phyloP scores from a whole-genome alignment of 345 rosid species.

The Pelargonium nanum region DNA sequence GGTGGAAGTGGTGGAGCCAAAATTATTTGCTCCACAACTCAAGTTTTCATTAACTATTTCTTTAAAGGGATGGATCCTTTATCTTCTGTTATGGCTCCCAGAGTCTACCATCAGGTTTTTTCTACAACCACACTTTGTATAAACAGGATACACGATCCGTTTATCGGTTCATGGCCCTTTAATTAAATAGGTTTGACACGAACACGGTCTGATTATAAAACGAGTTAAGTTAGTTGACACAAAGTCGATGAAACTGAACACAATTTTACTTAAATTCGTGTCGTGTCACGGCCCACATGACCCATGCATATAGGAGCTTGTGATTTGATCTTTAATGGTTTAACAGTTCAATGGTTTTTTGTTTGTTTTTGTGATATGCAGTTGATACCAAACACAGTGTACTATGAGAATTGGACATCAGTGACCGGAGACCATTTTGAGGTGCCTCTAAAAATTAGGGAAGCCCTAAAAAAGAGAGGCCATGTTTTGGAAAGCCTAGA shows the following conservation, averaged over 20 bases:
- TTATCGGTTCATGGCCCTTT: no score
- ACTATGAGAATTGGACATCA: slow-evolving; percentile 54
- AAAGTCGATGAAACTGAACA: not conserved
- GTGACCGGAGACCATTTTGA: slow-evolving; percentile 35
- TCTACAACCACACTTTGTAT: no score
- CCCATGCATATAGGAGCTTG: no score
- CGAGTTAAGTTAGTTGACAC: no score
- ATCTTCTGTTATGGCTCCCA: slow-evolving; percentile 45
- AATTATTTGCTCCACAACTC: slow-evolving; percentile 41
- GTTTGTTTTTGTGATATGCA: slow-evolving; percentile 11
- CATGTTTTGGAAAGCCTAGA: slow-evolving; percentile 32
- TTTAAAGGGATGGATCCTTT: slow-evolving; percentile 43
- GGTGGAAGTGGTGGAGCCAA: slow-evolving; percentile 62
- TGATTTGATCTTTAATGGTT: no score
- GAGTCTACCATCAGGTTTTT: slow-evolving; percentile 55
- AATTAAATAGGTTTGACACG: no score
- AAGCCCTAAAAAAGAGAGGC: slow-evolving; percentile 32
- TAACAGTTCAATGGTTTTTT: no score
- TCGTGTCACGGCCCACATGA: not conserved
- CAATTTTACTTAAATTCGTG: not conserved
- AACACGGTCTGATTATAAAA: no score
- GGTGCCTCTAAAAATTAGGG: slow-evolving; percentile 28
- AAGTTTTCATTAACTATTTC: slow-evolving; percentile 50
- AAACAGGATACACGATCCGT: no score
- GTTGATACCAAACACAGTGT: slow-evolving; percentile 36